phyloP scores from a whole-genome alignment of 2,329 filamentous ascomycete species.

The Stagonosporopsis cucurbitacearum region DNA sequence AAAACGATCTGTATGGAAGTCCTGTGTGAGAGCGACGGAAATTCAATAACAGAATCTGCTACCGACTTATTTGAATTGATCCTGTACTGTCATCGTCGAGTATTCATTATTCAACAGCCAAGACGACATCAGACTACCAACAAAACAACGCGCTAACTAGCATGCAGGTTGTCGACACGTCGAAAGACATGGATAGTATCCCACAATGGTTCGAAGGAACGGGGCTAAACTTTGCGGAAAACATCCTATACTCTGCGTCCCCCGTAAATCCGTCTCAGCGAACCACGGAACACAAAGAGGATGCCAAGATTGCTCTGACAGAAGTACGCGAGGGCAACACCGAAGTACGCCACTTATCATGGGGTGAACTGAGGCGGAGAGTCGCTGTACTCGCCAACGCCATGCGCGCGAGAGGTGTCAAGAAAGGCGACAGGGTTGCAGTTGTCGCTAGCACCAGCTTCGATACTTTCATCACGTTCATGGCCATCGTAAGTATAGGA shows the following conservation, averaged over 20 bases:
- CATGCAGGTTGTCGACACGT: conserved; percentile 68
- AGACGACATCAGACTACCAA: not conserved
- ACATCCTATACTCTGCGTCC: conserved; percentile 69
- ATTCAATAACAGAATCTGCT: not conserved
- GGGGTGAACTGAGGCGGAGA: conserved; percentile 67
- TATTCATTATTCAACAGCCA: not conserved
- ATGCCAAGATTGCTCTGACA: conserved; percentile 72
- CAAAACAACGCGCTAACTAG: not conserved
- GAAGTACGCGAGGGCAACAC: conserved; percentile 73
- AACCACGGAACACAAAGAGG: conserved; percentile 69
- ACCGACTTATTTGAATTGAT: too few species aligned
- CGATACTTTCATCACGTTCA: conserved; percentile 74
- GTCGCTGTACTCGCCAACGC: conserved; percentile 69
- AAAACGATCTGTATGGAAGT: not conserved
- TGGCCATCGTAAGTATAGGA: conserved; percentile 73
- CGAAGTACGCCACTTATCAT: conserved; percentile 64
- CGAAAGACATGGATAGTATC: conserved; percentile 70
- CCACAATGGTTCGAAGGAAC: conserved; percentile 81
- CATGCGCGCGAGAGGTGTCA: conserved; percentile 69
- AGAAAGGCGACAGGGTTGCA: conserved; percentile 75
- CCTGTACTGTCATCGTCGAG: too few species aligned
- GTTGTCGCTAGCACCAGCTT: conserved; percentile 77
- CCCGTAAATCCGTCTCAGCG: conserved; percentile 54
- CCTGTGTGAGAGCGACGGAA: not conserved
- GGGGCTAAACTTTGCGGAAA: conserved; percentile 79